Percentiles rank a stretch among this genome's conserved stretches.
Conservation (phyloP, 192 early-diverging fungal genomes). For the Coemansia sp. region DNA sequence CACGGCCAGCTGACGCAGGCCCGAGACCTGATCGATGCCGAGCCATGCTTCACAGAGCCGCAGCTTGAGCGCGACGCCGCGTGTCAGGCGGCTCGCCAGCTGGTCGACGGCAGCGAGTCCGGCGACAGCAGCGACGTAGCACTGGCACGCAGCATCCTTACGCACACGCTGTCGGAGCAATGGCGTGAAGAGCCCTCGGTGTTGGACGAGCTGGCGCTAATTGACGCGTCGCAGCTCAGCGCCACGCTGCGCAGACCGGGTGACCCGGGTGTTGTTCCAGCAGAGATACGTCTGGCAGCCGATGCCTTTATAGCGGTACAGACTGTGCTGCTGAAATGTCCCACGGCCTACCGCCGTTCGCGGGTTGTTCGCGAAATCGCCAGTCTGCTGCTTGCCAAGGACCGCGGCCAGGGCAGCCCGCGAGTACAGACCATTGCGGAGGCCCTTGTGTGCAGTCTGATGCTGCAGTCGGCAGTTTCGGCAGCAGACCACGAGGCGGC, state of each 20-base stretch:
- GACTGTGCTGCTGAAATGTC: neutral
- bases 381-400: neutral
- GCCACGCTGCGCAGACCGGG: too few species aligned
- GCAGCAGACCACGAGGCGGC: too few species aligned
- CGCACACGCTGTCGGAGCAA: neutral
- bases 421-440: too few species aligned
- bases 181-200: too few species aligned
- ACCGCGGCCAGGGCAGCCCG: too few species aligned
- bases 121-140: too few species aligned
- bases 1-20: slow-evolving; percentile 25
- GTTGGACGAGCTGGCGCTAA: too few species aligned
- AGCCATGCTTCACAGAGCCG: slow-evolving; percentile 3
- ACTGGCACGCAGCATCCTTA: too few species aligned
- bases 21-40: slow-evolving; percentile 16
- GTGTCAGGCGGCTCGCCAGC: slow-evolving; percentile 36
- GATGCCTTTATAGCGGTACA: neutral
- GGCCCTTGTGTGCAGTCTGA: too few species aligned
- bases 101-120: slow-evolving; percentile 13
- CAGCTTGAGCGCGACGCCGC: slow-evolving; percentile 14
- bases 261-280: neutral
- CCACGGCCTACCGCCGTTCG: neutral
- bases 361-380: neutral
- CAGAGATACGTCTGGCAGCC: neutral
- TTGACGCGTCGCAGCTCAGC: too few species aligned
- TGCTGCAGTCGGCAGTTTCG: too few species aligned